phyloP scores from a whole-genome alignment of 2,329 filamentous ascomycete species.

The Fusarium caatingaense region DNA sequence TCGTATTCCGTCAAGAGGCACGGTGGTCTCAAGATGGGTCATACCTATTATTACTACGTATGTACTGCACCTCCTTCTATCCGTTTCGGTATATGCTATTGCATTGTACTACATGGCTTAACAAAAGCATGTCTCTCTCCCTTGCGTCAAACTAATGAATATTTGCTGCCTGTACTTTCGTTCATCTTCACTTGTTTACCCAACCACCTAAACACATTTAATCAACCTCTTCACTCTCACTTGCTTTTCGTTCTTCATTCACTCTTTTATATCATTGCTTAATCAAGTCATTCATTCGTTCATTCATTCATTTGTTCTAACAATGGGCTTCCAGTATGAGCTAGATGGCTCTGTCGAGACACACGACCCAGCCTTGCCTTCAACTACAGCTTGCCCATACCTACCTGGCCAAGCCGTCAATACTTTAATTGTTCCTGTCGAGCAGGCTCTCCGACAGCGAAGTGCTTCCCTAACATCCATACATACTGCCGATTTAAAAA shows the following conservation, averaged over 20 bases:
- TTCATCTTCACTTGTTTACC: slow-evolving; percentile 24
- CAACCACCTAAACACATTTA: slow-evolving; percentile 34
- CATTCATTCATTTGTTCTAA: slow-evolving; percentile 38
- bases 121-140: slow-evolving; percentile 33
- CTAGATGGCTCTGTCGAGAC: slow-evolving; percentile 82
- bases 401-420: slow-evolving; percentile 91
- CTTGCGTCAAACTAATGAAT: slow-evolving; percentile 35
- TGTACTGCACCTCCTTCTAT: slow-evolving; percentile 52
- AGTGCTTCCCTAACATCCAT: slow-evolving; percentile 75
- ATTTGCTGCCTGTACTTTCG: slow-evolving; percentile 12
- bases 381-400: slow-evolving; percentile 83
- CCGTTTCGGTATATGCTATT: slow-evolving; percentile 29
- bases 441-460: slow-evolving; percentile 69
- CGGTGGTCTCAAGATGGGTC: slow-evolving; percentile 90
- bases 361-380: slow-evolving; percentile 77
- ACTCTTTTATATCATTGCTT: slow-evolving; percentile 22
- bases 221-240: slow-evolving; percentile 30
- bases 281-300: slow-evolving; percentile 17
- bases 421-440: slow-evolving; percentile 81
- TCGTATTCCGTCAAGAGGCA: slow-evolving; percentile 63
- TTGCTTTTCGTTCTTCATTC: slow-evolving; percentile 18
- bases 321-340: slow-evolving; percentile 72
- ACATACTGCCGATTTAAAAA: slow-evolving; percentile 70
- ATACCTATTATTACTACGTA: slow-evolving; percentile 96
- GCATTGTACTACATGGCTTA: slow-evolving; percentile 16